These are phyloP conservation scores for Rubia tinctorum DNA, from an alignment of 305 asterid genomes.

Conservation along the genomic window DNA sequence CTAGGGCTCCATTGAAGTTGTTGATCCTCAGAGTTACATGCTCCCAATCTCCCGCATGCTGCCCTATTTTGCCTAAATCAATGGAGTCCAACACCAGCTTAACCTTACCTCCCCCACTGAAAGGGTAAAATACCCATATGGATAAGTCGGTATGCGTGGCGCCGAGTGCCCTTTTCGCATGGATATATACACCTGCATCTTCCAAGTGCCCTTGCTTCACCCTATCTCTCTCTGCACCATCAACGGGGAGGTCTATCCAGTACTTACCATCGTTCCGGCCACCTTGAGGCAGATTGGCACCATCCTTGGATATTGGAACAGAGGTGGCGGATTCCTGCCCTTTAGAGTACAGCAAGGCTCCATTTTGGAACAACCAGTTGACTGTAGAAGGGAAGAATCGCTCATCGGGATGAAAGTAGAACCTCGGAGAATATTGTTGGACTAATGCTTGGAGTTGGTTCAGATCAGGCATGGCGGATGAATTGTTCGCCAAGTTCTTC, in stretches of 20 bases:
- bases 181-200: conserved; percentile 52
- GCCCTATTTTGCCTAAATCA: background rate
- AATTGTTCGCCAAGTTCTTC: conserved; percentile 41
- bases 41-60: background rate
- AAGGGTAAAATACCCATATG: background rate
- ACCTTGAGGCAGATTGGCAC: conserved; percentile 76
- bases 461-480: conserved; percentile 46
- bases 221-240: conserved; percentile 21
- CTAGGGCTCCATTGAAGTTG: background rate
- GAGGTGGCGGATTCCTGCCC: conserved; percentile 53
- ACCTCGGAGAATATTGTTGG: conserved; percentile 49
- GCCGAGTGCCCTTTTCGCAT: background rate
- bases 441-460: conserved; percentile 44
- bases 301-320: conserved; percentile 32
- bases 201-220: conserved; percentile 51
- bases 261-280: conserved; percentile 61
- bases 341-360: conserved; percentile 45
- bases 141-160: background rate
- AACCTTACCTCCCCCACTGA: background rate
- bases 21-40: background rate
- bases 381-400: conserved; percentile 63
- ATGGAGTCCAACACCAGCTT: too few relatives aligned
- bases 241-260: conserved; percentile 77
- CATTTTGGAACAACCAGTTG: conserved; percentile 70
- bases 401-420: conserved; percentile 72